phyloP scores from a whole-genome alignment of 352 stramenopile genomes.

The Saprolegnia diclina region DNA sequence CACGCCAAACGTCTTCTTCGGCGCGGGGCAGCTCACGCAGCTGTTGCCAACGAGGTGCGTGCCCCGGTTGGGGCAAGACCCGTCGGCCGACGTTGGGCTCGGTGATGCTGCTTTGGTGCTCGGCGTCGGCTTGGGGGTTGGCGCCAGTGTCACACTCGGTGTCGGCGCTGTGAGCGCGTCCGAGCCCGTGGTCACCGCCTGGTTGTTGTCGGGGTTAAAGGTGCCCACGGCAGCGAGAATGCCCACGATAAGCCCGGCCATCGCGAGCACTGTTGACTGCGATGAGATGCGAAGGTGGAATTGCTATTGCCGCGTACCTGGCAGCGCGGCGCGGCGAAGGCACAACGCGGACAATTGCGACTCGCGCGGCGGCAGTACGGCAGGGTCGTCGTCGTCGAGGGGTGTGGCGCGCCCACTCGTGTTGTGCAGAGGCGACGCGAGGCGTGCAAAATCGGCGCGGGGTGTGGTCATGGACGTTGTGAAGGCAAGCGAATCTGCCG shows the following conservation, averaged over 20 bases:
- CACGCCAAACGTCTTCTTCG: constrained; percentile 23
- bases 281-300: background rate
- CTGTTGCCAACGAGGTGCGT: constrained; percentile 6
- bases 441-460: background rate
- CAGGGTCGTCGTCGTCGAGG: background rate
- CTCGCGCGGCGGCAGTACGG: background rate
- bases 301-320: background rate
- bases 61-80: background rate
- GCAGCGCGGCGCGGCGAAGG: background rate
- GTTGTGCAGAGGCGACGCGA: background rate
- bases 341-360: background rate
- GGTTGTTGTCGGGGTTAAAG: background rate
- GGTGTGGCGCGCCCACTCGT: background rate
- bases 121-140: background rate
- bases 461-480: background rate
- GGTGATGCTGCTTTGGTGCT: background rate
- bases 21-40: constrained; percentile 9
- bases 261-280: background rate
- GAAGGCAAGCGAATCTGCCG: background rate
- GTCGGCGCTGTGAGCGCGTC: background rate
- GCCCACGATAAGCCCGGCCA: background rate
- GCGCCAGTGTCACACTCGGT: background rate
- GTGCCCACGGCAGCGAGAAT: constrained; percentile 1
- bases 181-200: background rate
- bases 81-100: background rate